These are phyloP conservation scores for Psilocybe azurescens DNA, from an alignment of 768 basidiomycete species.

Conservation along the genomic window DNA sequence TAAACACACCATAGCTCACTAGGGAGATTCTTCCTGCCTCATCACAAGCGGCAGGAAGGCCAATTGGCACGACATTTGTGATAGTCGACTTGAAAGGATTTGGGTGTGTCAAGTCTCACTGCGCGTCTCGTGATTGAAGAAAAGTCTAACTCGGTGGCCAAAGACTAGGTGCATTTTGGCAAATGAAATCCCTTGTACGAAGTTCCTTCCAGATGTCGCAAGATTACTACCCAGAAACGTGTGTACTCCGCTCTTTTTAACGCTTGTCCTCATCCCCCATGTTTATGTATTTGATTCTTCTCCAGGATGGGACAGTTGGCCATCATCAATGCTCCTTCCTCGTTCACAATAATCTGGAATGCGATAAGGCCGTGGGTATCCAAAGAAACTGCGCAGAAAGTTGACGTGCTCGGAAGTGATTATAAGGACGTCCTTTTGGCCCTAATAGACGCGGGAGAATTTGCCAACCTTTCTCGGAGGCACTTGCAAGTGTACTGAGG, in stretches of 20 bases:
- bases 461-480: conserved; percentile 69
- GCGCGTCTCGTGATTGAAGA: neutral
- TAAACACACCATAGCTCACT: conserved; percentile 42
- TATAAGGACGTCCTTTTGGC: conserved; percentile 62
- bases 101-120: conserved; percentile 47
- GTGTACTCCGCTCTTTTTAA: conserved; percentile 5
- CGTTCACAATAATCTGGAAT: conserved; percentile 77
- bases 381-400: conserved; percentile 72
- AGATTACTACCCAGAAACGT: conserved; percentile 83
- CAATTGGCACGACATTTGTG: conserved; percentile 58
- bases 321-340: conserved; percentile 74
- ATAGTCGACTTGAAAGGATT: conserved; percentile 77
- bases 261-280: neutral
- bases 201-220: conserved; percentile 76
- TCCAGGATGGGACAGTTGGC: conserved; percentile 73
- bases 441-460: conserved; percentile 63
- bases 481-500: conserved; percentile 60
- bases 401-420: conserved; percentile 67
- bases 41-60: conserved; percentile 55
- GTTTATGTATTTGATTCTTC: conserved; percentile 2
- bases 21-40: conserved; percentile 75
- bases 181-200: conserved; percentile 68
- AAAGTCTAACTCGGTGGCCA: conserved; percentile 1
- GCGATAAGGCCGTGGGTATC: conserved; percentile 74
- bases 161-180: conserved; percentile 76